Evolutionary conservation across 352 stramenopile species (phyloP).

Genomic region (Pilasporangium apinafurcum): DNA sequence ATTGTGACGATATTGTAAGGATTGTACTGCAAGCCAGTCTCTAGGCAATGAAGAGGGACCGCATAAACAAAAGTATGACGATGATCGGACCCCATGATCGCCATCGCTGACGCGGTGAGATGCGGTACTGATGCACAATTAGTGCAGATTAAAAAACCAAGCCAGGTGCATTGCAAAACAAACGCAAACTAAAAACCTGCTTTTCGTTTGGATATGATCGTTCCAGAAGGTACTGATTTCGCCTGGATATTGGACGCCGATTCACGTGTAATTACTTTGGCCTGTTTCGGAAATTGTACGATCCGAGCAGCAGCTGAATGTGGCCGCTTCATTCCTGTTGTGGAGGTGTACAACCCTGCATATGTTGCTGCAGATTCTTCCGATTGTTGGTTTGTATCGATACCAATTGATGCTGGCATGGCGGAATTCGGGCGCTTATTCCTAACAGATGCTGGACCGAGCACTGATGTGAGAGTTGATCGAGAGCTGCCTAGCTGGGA

Average conservation of each 20-base stretch:
- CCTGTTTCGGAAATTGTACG: too few relatives aligned
- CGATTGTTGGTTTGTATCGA: not conserved
- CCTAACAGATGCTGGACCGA: conserved; percentile 1
- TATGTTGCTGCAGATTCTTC: not conserved
- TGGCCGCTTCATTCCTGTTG: not conserved
- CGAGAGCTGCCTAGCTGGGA: not conserved
- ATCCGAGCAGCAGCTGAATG: too few relatives aligned
- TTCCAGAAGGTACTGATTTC: not conserved
- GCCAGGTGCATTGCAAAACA: not conserved
- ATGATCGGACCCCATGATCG: conserved; percentile 6
- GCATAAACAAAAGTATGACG: conserved; percentile 62
- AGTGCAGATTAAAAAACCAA: not conserved
- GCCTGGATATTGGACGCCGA: too few relatives aligned
- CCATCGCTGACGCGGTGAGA: not conserved
- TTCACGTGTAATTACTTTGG: too few relatives aligned
- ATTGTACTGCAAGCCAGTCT: conserved; percentile 39
- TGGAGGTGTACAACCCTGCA: not conserved
- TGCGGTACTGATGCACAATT: not conserved
- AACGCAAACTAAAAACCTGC: not conserved
- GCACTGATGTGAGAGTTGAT: conserved; percentile 1
- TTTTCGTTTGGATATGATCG: not conserved
- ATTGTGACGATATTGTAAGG: conserved; percentile 63
- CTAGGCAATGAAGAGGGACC: conserved; percentile 46
- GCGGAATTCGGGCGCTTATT: conserved; percentile 4
- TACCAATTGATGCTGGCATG: conserved; percentile 1